Evolutionary conservation across 805 yeast species (phyloP), one percentile per base, ranked within the genome.

Genomic region (Starmera caribaea): DNA sequence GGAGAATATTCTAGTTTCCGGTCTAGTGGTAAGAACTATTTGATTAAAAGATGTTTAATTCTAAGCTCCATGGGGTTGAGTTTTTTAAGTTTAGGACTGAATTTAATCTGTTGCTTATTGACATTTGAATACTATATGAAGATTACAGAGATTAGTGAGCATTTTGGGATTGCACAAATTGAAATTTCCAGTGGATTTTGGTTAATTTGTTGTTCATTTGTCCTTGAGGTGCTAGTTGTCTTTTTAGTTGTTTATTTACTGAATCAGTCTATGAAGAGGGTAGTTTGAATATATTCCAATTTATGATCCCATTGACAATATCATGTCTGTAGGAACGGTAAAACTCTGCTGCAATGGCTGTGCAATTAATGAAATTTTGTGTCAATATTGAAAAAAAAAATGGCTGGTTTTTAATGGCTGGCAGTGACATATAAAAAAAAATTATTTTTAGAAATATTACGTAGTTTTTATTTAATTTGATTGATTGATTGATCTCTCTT

Each of bases 141-240:
- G 32, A 38, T 56, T 21, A 29, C 40, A 4, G 48, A 42, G 6
- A 36, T 53, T 34, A 48, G 49, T 2, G 21, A 38, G 2, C 40
- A 31, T 15, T 38, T 48, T 10, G 61, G 59, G 2, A 50, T 57
- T 24, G 59, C 57, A 1, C 44, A 45, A 21, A 54, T 52, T 3
- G 38, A 38, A 10, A 34, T 41, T 24, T 52, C 47, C 8, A 12
- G 21, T 2, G 59, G 59, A 2, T 52, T 45, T 30, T 12, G 28
- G 1, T 29, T 53, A 9, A 45, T 49, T 17, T 50, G 55, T 52
- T 26, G 38, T 2, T 41, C 49, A 5, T 46, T 52, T n/a, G 30
- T 35, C 8, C 8, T 39, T 1, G 52, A 52, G 31, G 2, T 38
- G 5, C 9, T 33, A 2, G 40, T 32, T 6, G n/a, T 40, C 9